These are phyloP conservation scores for Fusarium sp. DNA, from an alignment of 2,329 filamentous ascomycete species.

Conservation along the genomic window DNA sequence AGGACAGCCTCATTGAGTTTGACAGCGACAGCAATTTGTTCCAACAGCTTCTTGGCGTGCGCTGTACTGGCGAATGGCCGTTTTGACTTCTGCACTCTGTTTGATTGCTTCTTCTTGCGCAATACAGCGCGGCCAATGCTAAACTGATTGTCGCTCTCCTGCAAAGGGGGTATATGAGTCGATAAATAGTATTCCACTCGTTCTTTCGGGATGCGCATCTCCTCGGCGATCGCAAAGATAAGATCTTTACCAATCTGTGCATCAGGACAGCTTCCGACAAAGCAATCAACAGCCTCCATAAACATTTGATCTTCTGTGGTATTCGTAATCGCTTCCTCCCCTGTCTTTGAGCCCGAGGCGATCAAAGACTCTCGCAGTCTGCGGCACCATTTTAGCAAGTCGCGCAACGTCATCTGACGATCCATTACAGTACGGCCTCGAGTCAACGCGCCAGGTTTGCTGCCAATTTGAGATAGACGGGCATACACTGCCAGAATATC, in stretches of 20 bases:
- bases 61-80: constrained; percentile 88
- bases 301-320: constrained; percentile 85
- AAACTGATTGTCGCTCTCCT: constrained; percentile 69
- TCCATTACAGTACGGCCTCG: constrained; percentile 59
- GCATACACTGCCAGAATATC: constrained; percentile 71
- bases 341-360: constrained; percentile 71
- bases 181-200: constrained; percentile 81
- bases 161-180: constrained; percentile 77
- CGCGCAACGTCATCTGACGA: constrained; percentile 75
- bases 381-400: constrained; percentile 92
- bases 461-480: constrained; percentile 63
- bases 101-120: constrained; percentile 66
- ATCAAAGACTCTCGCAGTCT: constrained; percentile 76
- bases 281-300: constrained; percentile 92
- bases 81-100: constrained; percentile 63
- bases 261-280: constrained; percentile 83
- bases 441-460: constrained; percentile 55
- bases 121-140: constrained; percentile 75
- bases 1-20: constrained; percentile 88
- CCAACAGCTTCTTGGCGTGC: constrained; percentile 85
- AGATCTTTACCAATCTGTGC: constrained; percentile 69
- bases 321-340: constrained; percentile 78
- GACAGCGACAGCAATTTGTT: constrained; percentile 87
- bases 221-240: constrained; percentile 80
- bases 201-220: constrained; percentile 87